Base-by-base conservation (phyloP, 148 eudicot genomes). In the Rhododendron mucronatum region DNA sequence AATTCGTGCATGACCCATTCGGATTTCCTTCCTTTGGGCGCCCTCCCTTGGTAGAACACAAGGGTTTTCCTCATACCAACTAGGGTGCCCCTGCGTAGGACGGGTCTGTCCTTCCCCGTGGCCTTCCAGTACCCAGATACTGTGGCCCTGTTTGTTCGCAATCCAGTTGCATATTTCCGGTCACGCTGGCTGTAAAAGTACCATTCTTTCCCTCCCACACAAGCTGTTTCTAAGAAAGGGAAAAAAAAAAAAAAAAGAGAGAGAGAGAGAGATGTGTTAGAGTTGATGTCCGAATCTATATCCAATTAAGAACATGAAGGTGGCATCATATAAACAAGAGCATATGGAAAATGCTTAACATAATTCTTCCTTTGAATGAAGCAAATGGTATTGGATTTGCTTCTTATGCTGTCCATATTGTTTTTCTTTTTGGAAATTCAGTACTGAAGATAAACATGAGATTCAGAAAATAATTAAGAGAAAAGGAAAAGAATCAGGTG, bases 1-100 rank as follows among this genome's bases (percentile, higher is more conserved):
- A 94, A 97, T 79, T 97, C 99, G 87, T 97, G 98, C 99, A 97
- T 95, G 30, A 97, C 98, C 99, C 99, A 97, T 10, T 97, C 91
- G 18, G 95, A 92, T 84, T 95, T 95, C 39, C 82, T 91, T 5
- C 99, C 99, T 86, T 95, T 96, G 26, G 99, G 99, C 1, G 99
- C 99, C 80, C 98, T 87, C 30, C 99, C 99, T 84, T 92, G 92
- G 83, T 97, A 94, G 85, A 95, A 97, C 23, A 97, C 98, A 82
- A 97, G 84, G 30, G 99, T 97, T 84, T 97, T 97, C 75, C 96
- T 94, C 99, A 95, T 97, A 39, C 99, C 99, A 0, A 97, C 93
- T 0, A 93, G 89, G 82, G 78, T 87, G 0, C 94, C 94, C 41
- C 87, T 88, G 10, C 89, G 85, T 1, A 78, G 16, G 5, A 95